Evolutionary conservation across 176 grass and related monocot genomes (phyloP), one percentile per base, ranked within the genome.

Genomic region (Carex cristatella): DNA sequence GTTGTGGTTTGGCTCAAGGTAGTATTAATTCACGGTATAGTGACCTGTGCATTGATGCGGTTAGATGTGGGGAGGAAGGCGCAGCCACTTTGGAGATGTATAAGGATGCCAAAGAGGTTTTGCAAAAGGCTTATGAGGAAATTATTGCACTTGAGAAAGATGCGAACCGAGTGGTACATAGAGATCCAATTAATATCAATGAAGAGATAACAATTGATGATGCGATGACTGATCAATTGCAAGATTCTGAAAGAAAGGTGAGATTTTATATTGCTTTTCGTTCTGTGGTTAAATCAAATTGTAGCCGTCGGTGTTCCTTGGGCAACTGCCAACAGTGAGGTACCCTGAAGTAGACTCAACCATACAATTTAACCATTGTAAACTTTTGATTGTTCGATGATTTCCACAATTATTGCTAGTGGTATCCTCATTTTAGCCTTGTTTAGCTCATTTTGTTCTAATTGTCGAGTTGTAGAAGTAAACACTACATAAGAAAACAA

Each of bases 111-210:
- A 98, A 98, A 78, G 85, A 89, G 87, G 92, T 95, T 75, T 84
- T 98, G 65, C 86, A 89, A 61, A 98, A 91, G 86, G 95, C 93
- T 14, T 94, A 92, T 69, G 86, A 88, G 57, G 91, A 94, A 63
- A 88, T 98, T 77, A 83, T 98, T 88, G 68, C 84, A 63, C 92
- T 68, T 85, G 95, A 94, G 63, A 94, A 86, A 91, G 91, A 91
- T 88, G 49, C 84, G 72, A 76, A 54, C n/a, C 69, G 69, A 76
- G 89, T 63, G 81, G 83, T 72, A 57, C 95, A 94, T 74, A 89
- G 95, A 81, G 93, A 94, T 85, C 86, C 71, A 46, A 98, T 94
- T 81, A 98, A 98, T 74, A 98, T 98, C 57, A 98, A 98, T 33
- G 93, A 98, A 54, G 95, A 94, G 86, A 91, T 98, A 59, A 93